Evolutionary conservation across 257 asterid genomes (phyloP), one percentile per base, ranked within the genome.

Genomic region (Penstemon barbatus): DNA sequence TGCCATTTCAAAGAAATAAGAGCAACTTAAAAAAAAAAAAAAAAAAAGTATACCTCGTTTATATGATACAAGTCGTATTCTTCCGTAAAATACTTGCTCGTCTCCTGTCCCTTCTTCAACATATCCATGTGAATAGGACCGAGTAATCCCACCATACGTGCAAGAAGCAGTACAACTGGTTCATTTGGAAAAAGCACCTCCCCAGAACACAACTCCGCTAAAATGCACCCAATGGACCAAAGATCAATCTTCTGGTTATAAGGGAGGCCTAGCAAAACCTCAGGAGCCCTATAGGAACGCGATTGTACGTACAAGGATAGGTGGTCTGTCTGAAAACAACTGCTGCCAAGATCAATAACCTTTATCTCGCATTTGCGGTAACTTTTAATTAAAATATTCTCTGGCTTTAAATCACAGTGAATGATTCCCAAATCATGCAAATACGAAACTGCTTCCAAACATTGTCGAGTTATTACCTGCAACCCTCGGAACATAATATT

Each of bases 241-340:
- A 91, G 75, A 74, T 94, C 99, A 19, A 94, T 91, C 83, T 89
- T 90, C 60, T 83, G 88, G 77, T 89, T 92, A 45, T 94, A 94
- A 10, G 92, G 86, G 65, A 90, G 90, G 80, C 99, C 99, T 56
- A 94, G 70, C 70, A 94, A 89, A 61, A 94, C 96, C 84, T 94
- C 99, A 48, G 99, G 99, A 71, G 99, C 99, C 64, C 97, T 84
- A 61, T 93, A 93, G 7, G 99, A 93, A 69, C 99, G 97, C 63
- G 99, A 93, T 69, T 93, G 99, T 59, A 93, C 88, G 25, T 93
- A 93, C 25, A 90, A 74, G 73, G 96, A 85, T 71, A 90, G 73
- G 78, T 75, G 77, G 75, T 93, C 99, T 4, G 83, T 78, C 76
- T 77, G 77, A 79, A 93, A 93, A 84, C 99, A 90, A 77, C 99